Percentiles rank a stretch among this genome's conserved stretches.
These are phyloP conservation scores for Fusarium mundagurra DNA, from an alignment of 2,329 filamentous ascomycete species.

Conservation along the genomic window DNA sequence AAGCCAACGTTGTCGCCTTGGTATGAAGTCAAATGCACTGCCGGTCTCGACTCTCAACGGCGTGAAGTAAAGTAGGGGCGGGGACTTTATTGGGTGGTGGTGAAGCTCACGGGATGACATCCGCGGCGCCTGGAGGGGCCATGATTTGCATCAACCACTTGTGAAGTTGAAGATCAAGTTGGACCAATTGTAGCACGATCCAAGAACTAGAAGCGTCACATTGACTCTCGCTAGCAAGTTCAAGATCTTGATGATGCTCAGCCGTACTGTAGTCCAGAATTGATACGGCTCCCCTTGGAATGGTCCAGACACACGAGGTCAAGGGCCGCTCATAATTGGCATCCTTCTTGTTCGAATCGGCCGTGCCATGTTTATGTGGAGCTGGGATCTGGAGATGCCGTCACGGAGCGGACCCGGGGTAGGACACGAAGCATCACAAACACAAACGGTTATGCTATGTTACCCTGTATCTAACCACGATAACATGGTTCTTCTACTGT, in stretches of 20 bases:
- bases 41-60: constrained; percentile 34
- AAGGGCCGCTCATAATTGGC: constrained; percentile 19
- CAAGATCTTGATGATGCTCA: background rate
- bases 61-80: constrained; percentile 7
- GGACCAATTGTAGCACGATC: constrained; percentile 28
- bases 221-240: constrained; percentile 23
- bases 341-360: constrained; percentile 27
- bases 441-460: background rate
- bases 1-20: constrained; percentile 36
- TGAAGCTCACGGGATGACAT: constrained; percentile 35
- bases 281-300: background rate
- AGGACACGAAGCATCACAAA: constrained; percentile 26
- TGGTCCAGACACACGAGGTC: background rate
- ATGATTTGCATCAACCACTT: constrained; percentile 27
- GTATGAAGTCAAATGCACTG: constrained; percentile 32
- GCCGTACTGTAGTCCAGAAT: background rate
- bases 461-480: constrained; percentile 29
- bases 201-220: constrained; percentile 34
- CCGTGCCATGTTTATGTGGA: constrained; percentile 15
- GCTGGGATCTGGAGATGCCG: constrained; percentile 17
- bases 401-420: constrained; percentile 30
- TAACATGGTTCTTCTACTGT: background rate
- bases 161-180: constrained; percentile 11
- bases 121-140: constrained; percentile 31
- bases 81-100: constrained; percentile 12